phyloP scores from a whole-genome alignment of 306 rosid species.

The Luffa acutangula region DNA sequence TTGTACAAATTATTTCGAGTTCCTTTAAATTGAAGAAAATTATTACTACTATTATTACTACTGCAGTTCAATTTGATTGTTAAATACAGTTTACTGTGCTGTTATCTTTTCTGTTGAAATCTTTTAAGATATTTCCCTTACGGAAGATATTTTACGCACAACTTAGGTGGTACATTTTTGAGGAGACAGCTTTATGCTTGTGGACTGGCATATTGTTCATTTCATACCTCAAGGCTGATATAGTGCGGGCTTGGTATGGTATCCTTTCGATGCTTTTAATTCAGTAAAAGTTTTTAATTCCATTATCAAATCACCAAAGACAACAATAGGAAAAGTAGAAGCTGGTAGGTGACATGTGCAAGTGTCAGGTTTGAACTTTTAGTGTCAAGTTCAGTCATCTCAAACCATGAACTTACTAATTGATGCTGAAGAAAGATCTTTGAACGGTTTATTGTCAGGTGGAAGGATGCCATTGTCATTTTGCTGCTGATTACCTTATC shows the following conservation, averaged over 20 bases:
- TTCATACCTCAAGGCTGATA: constrained; percentile 56
- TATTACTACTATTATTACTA: not conserved
- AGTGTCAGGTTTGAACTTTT: not conserved
- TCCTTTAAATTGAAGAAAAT: not conserved
- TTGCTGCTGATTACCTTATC: constrained; percentile 51
- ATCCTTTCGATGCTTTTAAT: not conserved
- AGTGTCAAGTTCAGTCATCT: not conserved
- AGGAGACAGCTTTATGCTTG: constrained; percentile 80
- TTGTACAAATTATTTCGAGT: not conserved
- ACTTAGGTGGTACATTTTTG: constrained; percentile 89
- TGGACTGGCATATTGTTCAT: constrained; percentile 82
- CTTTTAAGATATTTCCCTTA: constrained; percentile 3
- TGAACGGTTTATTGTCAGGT: constrained; percentile 51
- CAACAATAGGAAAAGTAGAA: not conserved
- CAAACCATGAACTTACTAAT: not conserved
- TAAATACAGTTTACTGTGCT: not conserved
- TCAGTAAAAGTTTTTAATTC: not conserved
- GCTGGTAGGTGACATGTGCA: not conserved
- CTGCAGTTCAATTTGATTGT: not conserved
- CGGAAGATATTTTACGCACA: constrained; percentile 10
- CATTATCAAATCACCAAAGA: not conserved
- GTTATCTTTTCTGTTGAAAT: not conserved
- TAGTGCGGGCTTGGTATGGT: constrained; percentile 62
- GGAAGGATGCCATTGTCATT: constrained; percentile 78
- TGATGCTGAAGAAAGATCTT: constrained; percentile 15